Conservation (phyloP, 805 yeast genomes). For the Candida nemodendra region DNA sequence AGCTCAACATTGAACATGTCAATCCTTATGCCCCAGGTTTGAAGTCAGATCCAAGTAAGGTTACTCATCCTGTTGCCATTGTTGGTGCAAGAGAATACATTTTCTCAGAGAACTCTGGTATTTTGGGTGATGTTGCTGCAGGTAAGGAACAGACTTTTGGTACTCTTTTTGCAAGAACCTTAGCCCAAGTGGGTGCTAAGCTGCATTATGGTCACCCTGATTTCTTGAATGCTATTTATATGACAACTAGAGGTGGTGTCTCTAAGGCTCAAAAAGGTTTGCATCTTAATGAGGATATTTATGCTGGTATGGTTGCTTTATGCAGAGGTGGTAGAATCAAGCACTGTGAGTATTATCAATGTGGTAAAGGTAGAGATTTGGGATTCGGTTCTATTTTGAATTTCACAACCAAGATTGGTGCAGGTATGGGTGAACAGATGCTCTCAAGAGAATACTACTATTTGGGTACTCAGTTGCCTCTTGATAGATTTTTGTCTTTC, state of each 20-base stretch:
- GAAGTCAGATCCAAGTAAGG: slow-evolving; percentile 51
- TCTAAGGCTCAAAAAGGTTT: slow-evolving; percentile 85
- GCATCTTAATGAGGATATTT: slow-evolving; percentile 84
- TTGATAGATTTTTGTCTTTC: slow-evolving; percentile 78
- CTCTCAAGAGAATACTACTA: slow-evolving; percentile 80
- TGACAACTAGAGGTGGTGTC: slow-evolving; percentile 87
- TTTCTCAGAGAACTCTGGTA: slow-evolving; percentile 83
- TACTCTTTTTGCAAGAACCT: slow-evolving; percentile 78
- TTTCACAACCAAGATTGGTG: slow-evolving; percentile 86
- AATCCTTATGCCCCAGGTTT: slow-evolving; percentile 79
- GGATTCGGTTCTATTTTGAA: slow-evolving; percentile 85
- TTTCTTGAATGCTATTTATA: slow-evolving; percentile 69
- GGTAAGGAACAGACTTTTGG: slow-evolving; percentile 91
- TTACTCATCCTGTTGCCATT: slow-evolving; percentile 70
- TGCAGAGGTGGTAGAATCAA: slow-evolving; percentile 85
- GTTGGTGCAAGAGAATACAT: slow-evolving; percentile 87
- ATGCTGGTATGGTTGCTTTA: slow-evolving; percentile 83
- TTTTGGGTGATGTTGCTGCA: slow-evolving; percentile 86
- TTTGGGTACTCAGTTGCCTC: slow-evolving; percentile 75
- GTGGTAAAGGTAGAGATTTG: slow-evolving; percentile 89
- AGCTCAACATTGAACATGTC: slow-evolving; percentile 68
- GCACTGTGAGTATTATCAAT: slow-evolving; percentile 84
- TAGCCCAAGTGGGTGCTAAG: slow-evolving; percentile 83
- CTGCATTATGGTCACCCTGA: slow-evolving; percentile 90
- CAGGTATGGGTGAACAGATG: slow-evolving; percentile 93